These are phyloP conservation scores for Cyclotella atomus DNA, from an alignment of 108 stramenopile species.

Conservation along the genomic window DNA sequence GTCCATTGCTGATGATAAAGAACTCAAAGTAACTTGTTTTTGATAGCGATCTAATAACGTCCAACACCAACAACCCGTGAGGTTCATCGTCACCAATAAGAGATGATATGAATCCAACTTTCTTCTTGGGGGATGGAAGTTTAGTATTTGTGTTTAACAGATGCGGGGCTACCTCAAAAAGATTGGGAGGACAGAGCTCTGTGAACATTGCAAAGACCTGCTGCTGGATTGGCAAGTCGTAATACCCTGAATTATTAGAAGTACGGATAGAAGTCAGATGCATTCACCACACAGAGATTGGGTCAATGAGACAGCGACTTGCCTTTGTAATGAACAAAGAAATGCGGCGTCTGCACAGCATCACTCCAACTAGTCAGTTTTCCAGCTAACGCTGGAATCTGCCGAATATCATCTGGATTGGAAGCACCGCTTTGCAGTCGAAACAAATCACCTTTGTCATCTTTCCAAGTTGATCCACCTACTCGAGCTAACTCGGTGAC, in stretches of 20 bases:
- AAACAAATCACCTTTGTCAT: slow-evolving; percentile 20
- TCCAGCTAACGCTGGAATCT: slow-evolving; percentile 16
- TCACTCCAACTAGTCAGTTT: slow-evolving; percentile 13
- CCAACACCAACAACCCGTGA: slow-evolving; percentile 42
- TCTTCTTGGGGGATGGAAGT: slow-evolving; percentile 19
- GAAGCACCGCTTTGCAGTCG: background rate
- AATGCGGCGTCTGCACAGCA: slow-evolving; percentile 27
- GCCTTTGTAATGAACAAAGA: slow-evolving; percentile 36
- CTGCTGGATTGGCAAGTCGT: slow-evolving; percentile 22
- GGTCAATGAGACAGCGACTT: background rate
- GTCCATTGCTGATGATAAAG: slow-evolving; percentile 23
- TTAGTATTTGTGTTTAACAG: background rate
- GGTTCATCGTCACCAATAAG: slow-evolving; percentile 47
- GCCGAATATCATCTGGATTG: slow-evolving; percentile 1
- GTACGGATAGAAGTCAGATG: background rate
- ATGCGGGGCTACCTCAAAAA: slow-evolving; percentile 27
- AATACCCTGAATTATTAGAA: slow-evolving; percentile 9
- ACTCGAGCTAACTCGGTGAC: slow-evolving; percentile 6
- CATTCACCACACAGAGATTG: background rate
- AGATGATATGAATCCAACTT: slow-evolving; percentile 44
- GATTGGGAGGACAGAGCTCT: slow-evolving; percentile 5
- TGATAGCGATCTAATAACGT: slow-evolving; percentile 31
- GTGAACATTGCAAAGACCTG: slow-evolving; percentile 22
- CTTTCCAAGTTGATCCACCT: slow-evolving; percentile 21
- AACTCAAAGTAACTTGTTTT: slow-evolving; percentile 24